A percentile compares a stretch with the other conserved stretches of the same genome.
These are phyloP conservation scores for Gossypium gossypioides DNA, from an alignment of 441 rosid species.

Conservation along the genomic window DNA sequence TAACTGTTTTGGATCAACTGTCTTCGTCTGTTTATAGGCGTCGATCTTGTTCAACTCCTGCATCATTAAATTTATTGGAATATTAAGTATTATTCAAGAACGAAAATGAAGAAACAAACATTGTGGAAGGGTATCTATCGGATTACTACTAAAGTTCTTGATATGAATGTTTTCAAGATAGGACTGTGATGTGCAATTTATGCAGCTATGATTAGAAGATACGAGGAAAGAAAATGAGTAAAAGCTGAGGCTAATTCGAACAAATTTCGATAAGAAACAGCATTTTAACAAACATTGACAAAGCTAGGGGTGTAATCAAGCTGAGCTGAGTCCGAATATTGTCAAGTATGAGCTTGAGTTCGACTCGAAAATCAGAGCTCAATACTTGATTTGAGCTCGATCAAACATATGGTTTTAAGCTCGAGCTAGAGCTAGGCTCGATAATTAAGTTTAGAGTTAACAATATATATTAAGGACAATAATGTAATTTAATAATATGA, in stretches of 20 bases:
- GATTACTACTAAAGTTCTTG: background rate
- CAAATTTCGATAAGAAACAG: background rate
- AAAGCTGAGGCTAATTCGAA: background rate
- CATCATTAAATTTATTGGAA: background rate
- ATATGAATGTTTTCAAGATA: background rate
- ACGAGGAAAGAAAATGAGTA: background rate
- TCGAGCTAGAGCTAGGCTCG: too few relatives aligned
- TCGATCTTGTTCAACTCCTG: conserved; percentile 74
- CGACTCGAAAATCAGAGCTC: too few relatives aligned
- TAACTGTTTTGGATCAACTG: conserved; percentile 33
- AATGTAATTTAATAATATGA: too few relatives aligned
- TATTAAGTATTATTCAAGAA: background rate
- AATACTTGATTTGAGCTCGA: too few relatives aligned
- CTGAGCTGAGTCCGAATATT: too few relatives aligned
- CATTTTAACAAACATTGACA: background rate
- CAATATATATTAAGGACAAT: too few relatives aligned
- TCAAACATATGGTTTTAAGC: too few relatives aligned
- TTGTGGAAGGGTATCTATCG: background rate
- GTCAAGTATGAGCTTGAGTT: too few relatives aligned
- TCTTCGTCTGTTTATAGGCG: conserved; percentile 57
- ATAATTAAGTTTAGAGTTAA: too few relatives aligned
- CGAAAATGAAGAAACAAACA: background rate
- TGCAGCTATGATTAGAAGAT: background rate
- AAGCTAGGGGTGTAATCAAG: background rate
- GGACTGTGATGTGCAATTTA: background rate